Percentiles rank a stretch among this genome's conserved stretches.
Evolutionary conservation across 2,329 filamentous ascomycete genomes (phyloP).

Genomic region (Aspergillus glaucus): DNA sequence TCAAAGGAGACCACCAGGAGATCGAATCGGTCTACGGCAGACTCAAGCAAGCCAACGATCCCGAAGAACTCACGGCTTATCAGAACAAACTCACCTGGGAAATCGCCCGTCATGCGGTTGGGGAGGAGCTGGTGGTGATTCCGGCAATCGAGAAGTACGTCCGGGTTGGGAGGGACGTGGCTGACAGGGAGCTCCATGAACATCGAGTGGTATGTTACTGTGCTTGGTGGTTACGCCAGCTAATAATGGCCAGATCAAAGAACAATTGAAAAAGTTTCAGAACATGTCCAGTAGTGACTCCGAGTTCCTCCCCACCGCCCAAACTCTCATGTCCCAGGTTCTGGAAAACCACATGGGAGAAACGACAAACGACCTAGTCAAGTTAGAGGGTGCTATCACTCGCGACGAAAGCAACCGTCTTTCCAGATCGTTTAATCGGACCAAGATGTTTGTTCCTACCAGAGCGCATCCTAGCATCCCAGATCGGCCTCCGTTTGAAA

Average conservation of each 20-base stretch:
- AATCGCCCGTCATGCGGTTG: constrained; percentile 44
- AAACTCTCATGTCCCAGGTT: constrained; percentile 40
- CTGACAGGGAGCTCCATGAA: constrained; percentile 43
- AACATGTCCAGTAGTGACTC: constrained; percentile 34
- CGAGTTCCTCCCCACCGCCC: constrained; percentile 41
- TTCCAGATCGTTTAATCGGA: constrained; percentile 43
- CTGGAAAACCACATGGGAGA: constrained; percentile 46
- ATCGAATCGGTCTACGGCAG: constrained; percentile 38
- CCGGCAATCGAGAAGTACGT: constrained; percentile 48
- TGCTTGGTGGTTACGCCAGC: neutral
- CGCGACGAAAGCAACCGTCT: constrained; percentile 30
- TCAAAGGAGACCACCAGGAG: constrained; percentile 36
- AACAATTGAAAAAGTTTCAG: constrained; percentile 47
- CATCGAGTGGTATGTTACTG: constrained; percentile 36
- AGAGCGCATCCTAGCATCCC: constrained; percentile 48
- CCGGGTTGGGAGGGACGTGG: constrained; percentile 37
- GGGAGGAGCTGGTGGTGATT: constrained; percentile 48
- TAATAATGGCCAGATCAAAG: constrained; percentile 43
- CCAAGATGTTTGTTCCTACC: constrained; percentile 50
- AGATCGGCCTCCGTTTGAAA: constrained; percentile 52
- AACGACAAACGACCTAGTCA: constrained; percentile 45
- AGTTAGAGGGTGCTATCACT: constrained; percentile 41
- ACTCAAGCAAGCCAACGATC: constrained; percentile 33
- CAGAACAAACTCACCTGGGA: constrained; percentile 50
- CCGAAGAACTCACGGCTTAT: constrained; percentile 38